These are phyloP conservation scores for Cytospora chrysosperma DNA, from an alignment of 2,329 filamentous ascomycete genomes.

Conservation along the genomic window DNA sequence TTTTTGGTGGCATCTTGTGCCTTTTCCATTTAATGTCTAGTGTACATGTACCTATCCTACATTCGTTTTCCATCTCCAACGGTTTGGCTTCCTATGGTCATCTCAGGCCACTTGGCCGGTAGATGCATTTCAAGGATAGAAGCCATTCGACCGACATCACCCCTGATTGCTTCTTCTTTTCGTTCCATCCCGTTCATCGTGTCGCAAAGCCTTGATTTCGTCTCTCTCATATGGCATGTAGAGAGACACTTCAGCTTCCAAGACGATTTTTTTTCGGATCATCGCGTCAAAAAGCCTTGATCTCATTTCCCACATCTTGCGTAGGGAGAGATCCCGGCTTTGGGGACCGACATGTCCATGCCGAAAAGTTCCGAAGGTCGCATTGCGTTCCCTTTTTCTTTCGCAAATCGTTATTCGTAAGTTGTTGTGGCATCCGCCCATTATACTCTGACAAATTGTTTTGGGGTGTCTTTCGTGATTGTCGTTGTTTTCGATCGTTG, in stretches of 20 bases:
- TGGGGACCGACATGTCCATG: not conserved
- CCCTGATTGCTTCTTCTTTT: not conserved
- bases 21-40: not conserved
- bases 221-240: not conserved
- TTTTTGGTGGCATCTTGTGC: not conserved
- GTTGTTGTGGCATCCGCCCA: not conserved
- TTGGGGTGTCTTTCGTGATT: not conserved
- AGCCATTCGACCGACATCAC: not conserved
- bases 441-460: not conserved
- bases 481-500: not conserved
- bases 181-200: not conserved
- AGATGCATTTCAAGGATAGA: not conserved
- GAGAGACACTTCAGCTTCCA: not conserved
- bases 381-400: not conserved
- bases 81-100: not conserved
- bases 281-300: not conserved
- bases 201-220: not conserved
- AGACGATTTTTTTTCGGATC: not conserved
- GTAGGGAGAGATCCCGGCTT: not conserved
- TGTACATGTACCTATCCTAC: not conserved
- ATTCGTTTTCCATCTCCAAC: not conserved
- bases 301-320: not conserved
- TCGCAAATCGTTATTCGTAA: not conserved
- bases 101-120: not conserved
- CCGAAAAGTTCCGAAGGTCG: not conserved